Percentiles rank a stretch among this genome's conserved stretches.
These are phyloP conservation scores for Ogataea chonburiensis DNA, from an alignment of 805 yeast genomes.

Conservation along the genomic window DNA sequence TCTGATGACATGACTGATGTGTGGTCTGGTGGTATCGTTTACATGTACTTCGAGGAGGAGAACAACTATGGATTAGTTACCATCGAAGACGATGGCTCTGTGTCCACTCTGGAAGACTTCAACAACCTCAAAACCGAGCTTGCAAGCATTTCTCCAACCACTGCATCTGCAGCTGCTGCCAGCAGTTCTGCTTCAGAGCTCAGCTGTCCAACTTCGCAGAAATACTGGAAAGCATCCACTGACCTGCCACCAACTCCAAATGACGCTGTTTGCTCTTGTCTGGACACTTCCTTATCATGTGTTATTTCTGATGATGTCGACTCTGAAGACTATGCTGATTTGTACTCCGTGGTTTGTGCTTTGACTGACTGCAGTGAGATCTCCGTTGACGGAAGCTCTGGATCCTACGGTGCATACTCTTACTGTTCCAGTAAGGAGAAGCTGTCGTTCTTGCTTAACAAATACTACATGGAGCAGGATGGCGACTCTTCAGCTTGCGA, in stretches of 20 bases:
- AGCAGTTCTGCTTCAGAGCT: conserved; percentile 37
- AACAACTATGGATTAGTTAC: conserved; percentile 81
- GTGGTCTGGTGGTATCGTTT: conserved; percentile 93
- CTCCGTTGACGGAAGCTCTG: conserved; percentile 57
- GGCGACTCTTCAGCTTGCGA: conserved; percentile 56
- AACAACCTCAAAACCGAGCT: conserved; percentile 53
- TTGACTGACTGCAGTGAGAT: conserved; percentile 61
- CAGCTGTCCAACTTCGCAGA: conserved; percentile 50
- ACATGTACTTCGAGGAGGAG: conserved; percentile 85
- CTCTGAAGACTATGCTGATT: conserved; percentile 53
- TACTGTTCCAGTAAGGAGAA: conserved; percentile 71
- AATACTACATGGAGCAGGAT: conserved; percentile 54
- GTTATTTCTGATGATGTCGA: conserved; percentile 53
- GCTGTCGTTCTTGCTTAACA: conserved; percentile 64
- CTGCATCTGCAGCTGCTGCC: conserved; percentile 37
- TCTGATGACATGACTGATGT: conserved; percentile 75
- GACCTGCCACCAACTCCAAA: conserved; percentile 79
- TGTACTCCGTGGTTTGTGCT: conserved; percentile 60
- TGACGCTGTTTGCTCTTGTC: conserved; percentile 62
- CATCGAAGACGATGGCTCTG: conserved; percentile 41
- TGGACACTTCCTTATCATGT: conserved; percentile 53
- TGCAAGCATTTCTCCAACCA: conserved; percentile 50
- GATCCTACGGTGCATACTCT: conserved; percentile 70
- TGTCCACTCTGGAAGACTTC: conserved; percentile 63
- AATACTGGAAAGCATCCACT: conserved; percentile 66